Evolutionary conservation across 2,329 filamentous ascomycete genomes (phyloP), one percentile per base, ranked within the genome.

Genomic region (Ophiocordyceps polyrhachis-furcata): DNA sequence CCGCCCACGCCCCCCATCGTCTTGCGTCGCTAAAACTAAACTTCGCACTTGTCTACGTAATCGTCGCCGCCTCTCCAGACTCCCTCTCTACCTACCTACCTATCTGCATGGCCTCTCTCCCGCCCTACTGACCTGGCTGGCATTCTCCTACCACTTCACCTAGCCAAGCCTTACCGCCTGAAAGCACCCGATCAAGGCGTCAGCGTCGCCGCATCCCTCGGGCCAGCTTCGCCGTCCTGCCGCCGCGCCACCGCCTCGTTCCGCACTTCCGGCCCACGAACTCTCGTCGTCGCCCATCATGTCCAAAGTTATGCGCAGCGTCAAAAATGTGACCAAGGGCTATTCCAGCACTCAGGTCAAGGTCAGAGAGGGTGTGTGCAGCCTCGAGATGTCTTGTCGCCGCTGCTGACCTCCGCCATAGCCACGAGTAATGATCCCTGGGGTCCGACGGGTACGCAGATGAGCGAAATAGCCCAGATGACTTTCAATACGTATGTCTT

Each of bases 311-410:
- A 86, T 96, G 61, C 78, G 91, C 66, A 93, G 85, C 62, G 88
- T 96, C 58, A 96, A 95, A 71, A 98, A 96, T 72, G 89, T 98
- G 65, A 96, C 91, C 63, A 98, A 96, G 70, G 91, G 91, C 56
- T 98, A 98, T 62, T 95, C 89, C 32, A 80, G 75, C 52, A 86
- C 93, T 56, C 89, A 98, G 72, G 85, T 96, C 63, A 96, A 96
- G 71, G 91, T 98, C 64, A 81, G 88, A 69, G 89, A 94, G 84
- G 87, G 87, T 93, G 68, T 52, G 79, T 48, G 35, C 28, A 45
- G 32, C 25, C 21, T 19, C 32, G 15, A 40, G 14, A 41, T 12
- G 6, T 42, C 13, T 2, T 17, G 15, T 31, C 2, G 15, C 41
- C 3, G 2, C 8, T 15, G 41, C 23, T 42, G 5, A 29, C 25